Conservation (phyloP, 139 green algal genomes). For the Eudorina sp. region DNA sequence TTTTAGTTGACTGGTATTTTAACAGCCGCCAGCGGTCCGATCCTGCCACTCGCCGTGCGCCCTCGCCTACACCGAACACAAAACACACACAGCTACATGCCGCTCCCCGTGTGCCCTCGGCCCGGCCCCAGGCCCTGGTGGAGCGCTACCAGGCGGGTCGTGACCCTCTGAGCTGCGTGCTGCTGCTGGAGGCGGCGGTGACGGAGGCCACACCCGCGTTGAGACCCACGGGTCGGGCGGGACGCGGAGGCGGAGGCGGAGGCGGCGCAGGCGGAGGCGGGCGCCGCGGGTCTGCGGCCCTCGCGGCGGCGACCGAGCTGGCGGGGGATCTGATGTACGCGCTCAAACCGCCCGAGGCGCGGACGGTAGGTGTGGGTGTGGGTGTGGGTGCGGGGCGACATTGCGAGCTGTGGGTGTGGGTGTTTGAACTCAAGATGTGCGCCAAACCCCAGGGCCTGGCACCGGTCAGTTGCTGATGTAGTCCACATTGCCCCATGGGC, state of each 20-base stretch:
- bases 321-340: constrained; percentile 35
- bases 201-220: not conserved
- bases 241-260: not conserved
- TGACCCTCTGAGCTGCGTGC: constrained; percentile 58
- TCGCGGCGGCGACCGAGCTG: constrained; percentile 14
- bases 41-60: too few species aligned
- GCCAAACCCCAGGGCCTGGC: too few species aligned
- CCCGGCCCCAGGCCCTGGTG: constrained; percentile 30
- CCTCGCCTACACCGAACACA: too few species aligned
- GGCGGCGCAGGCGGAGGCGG: not conserved
- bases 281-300: not conserved
- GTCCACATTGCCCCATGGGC: too few species aligned
- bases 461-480: too few species aligned
- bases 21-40: too few species aligned
- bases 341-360: constrained; percentile 32
- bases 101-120: too few species aligned
- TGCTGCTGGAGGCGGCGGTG: constrained; percentile 60
- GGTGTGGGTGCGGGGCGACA: not conserved
- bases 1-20: too few species aligned
- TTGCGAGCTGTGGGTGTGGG: not conserved
- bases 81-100: too few species aligned
- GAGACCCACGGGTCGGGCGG: not conserved
- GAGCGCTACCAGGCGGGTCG: constrained; percentile 59
- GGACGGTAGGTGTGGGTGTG: not conserved
- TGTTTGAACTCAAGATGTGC: not conserved